Conservation (phyloP, 768 basidiomycete genomes). For the Suillus subaureus region DNA sequence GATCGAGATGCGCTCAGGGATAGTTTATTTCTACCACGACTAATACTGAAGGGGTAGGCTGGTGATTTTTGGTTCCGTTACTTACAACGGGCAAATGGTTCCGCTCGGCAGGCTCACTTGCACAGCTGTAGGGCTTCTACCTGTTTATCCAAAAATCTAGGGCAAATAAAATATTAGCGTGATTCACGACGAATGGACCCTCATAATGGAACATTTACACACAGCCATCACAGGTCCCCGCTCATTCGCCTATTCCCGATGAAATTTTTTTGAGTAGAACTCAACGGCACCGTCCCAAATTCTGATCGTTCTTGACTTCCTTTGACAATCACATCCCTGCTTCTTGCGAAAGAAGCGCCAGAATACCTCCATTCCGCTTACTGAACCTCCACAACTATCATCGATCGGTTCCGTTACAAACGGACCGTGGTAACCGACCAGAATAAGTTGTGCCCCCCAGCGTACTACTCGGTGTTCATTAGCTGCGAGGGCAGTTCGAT, state of each 20-base stretch:
- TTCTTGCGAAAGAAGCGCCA: slow-evolving; percentile 15
- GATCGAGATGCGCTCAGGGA: slow-evolving; percentile 26
- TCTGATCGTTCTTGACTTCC: slow-evolving; percentile 10
- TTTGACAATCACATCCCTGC: slow-evolving; percentile 12
- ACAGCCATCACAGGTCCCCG: slow-evolving; percentile 42
- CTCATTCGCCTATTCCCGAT: slow-evolving; percentile 38
- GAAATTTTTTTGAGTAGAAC: slow-evolving; percentile 33
- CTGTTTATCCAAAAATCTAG: slow-evolving; percentile 19
- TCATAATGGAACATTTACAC: slow-evolving; percentile 29
- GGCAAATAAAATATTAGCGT: slow-evolving; percentile 14
- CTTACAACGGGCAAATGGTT: slow-evolving; percentile 25
- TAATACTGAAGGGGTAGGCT: slow-evolving; percentile 34
- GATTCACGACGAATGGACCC: slow-evolving; percentile 15
- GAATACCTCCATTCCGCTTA: slow-evolving; percentile 9
- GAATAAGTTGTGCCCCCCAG: background rate
- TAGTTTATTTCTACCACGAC: slow-evolving; percentile 33
- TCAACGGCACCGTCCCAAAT: slow-evolving; percentile 24
- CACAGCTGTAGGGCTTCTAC: too few species aligned
- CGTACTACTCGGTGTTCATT: too few species aligned
- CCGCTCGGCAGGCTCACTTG: slow-evolving; percentile 21
- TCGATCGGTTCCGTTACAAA: background rate
- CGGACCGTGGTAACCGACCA: background rate
- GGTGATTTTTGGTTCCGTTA: slow-evolving; percentile 34
- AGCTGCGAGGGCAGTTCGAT: background rate
- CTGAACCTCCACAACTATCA: background rate